Evolutionary conservation across 495 filamentous ascomycete genomes (phyloP).

Genomic region (Penicillium arizonense): DNA sequence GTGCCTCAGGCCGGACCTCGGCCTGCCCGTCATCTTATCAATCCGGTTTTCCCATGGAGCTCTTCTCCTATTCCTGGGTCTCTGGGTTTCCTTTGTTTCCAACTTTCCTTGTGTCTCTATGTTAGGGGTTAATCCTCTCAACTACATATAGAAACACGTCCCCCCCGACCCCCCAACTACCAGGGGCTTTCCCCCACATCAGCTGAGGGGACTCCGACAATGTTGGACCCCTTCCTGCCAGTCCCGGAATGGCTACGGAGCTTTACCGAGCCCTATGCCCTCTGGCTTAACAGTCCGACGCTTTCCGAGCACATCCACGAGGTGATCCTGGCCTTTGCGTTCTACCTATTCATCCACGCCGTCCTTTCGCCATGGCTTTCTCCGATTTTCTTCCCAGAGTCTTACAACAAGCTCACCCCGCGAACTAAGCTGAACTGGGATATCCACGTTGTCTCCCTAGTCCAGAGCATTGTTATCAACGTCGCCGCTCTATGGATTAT

Average conservation of each 20-base stretch:
- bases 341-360: constrained; percentile 75
- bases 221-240: constrained; percentile 51
- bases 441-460: constrained; percentile 90
- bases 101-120: constrained; percentile 6
- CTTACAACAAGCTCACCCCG: constrained; percentile 64
- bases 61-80: background rate
- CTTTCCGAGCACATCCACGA: constrained; percentile 89
- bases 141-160: constrained; percentile 9
- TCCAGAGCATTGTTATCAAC: constrained; percentile 82
- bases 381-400: constrained; percentile 61
- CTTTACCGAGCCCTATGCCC: constrained; percentile 43
- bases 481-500: constrained; percentile 79
- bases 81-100: background rate
- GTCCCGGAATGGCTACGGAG: constrained; percentile 43
- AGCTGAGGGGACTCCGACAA: constrained; percentile 23
- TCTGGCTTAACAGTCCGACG: constrained; percentile 58
- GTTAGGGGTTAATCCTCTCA: constrained; percentile 9
- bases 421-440: constrained; percentile 90
- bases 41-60: constrained; percentile 13
- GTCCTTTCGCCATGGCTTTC: constrained; percentile 76
- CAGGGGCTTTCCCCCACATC: constrained; percentile 16
- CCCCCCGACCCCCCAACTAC: constrained; percentile 5
- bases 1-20: constrained; percentile 24
- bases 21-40: constrained; percentile 13
- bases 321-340: constrained; percentile 65